A percentile compares a stretch with the other conserved stretches of the same genome.
These are phyloP conservation scores for Pichia sp. DNA, from an alignment of 1,139 yeast species.

Conservation along the genomic window DNA sequence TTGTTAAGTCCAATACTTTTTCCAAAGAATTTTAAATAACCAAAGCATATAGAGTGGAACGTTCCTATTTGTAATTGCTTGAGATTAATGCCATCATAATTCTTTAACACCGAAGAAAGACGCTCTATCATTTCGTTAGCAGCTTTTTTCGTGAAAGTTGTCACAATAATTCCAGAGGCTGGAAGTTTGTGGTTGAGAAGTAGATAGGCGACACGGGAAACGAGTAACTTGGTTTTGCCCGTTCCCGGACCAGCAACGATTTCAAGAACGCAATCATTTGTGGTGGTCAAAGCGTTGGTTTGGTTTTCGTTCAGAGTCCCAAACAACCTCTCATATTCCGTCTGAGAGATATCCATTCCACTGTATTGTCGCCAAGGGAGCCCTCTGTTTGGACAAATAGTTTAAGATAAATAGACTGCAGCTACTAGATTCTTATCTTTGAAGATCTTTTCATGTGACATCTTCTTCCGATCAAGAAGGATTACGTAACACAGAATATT, in stretches of 20 bases:
- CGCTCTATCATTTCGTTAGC: constrained; percentile 78
- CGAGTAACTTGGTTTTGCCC: constrained; percentile 78
- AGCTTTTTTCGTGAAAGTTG: constrained; percentile 89
- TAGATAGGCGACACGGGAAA: constrained; percentile 72
- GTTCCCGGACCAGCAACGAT: constrained; percentile 90
- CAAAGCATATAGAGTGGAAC: constrained; percentile 74
- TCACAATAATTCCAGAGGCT: constrained; percentile 67
- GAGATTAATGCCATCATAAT: constrained; percentile 35
- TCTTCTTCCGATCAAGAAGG: too few species aligned
- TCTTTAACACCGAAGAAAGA: constrained; percentile 39
- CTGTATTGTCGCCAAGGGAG: too few species aligned
- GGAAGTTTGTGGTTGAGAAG: constrained; percentile 45
- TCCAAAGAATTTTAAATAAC: constrained; percentile 58
- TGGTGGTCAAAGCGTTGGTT: constrained; percentile 54
- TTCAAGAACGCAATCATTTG: constrained; percentile 54
- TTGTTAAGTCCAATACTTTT: constrained; percentile 41
- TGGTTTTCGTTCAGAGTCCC: constrained; percentile 54
- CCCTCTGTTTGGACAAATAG: too few species aligned
- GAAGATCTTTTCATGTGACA: too few species aligned
- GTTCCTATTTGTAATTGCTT: constrained; percentile 67
- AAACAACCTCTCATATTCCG: constrained; percentile 8
- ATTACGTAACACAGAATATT: too few species aligned
- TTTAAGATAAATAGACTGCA: too few species aligned
- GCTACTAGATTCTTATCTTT: too few species aligned
- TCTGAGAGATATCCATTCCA: background rate